Evolutionary conservation across 225 moss, liverwort and hornwort species (phyloP).

Genomic region (Pseudisothecium myosuroides): DNA sequence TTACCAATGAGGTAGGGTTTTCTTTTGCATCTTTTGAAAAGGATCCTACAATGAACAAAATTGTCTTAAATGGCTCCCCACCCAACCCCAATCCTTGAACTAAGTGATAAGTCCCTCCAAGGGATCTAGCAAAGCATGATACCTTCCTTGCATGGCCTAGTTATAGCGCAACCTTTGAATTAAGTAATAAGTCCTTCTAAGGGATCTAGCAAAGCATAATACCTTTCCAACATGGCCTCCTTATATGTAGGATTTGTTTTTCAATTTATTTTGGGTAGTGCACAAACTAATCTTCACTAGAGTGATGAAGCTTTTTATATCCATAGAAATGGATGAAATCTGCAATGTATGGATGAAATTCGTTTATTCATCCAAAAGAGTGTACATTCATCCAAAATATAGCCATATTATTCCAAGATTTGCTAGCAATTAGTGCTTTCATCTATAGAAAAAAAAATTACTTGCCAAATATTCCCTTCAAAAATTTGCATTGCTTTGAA

Average conservation of each 20-base stretch:
- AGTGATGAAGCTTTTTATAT: background rate
- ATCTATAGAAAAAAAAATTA: background rate
- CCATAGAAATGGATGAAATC: background rate
- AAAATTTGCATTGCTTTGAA: no score
- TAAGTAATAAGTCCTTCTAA: background rate
- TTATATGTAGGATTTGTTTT: background rate
- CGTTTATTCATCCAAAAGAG: no score
- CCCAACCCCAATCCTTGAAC: accelerated
- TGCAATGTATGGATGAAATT: background rate
- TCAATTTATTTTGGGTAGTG: accelerated
- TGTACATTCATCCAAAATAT: background rate
- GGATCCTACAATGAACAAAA: no score
- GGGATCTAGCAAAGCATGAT: no score
- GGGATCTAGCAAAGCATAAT: background rate
- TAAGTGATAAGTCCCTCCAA: no score
- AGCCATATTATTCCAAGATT: no score
- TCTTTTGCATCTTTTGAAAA: no score
- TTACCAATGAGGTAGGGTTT: background rate
- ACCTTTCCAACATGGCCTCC: accelerated
- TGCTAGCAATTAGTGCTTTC: no score
- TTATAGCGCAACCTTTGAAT: background rate
- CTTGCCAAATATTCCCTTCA: background rate
- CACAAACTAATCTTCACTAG: accelerated
- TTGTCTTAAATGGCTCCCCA: background rate
- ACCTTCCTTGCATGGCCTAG: no score